Conservation (phyloP, 2,329 filamentous ascomycete species). For the Pyrenochaeta sp. region DNA sequence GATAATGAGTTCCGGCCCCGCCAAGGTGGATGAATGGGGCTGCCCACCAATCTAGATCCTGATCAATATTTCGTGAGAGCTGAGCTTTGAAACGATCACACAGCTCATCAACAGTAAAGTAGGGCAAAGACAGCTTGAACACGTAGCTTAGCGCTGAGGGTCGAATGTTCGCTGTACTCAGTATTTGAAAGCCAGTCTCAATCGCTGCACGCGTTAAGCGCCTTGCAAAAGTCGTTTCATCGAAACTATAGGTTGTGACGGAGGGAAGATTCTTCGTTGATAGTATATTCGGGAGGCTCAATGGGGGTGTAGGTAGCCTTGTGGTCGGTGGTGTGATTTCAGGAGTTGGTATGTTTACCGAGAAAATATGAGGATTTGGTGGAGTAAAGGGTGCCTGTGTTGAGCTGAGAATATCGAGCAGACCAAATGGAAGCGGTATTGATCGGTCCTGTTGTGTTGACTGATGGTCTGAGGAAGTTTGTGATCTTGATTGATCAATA, state of each 20-base stretch:
- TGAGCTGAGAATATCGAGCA: constrained; percentile 36
- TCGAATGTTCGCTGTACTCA: constrained; percentile 55
- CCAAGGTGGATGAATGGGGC: constrained; percentile 73
- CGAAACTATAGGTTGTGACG: constrained; percentile 66
- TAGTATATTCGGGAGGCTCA: constrained; percentile 9
- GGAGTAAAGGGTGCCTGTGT: constrained; percentile 22
- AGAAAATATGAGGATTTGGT: constrained; percentile 27
- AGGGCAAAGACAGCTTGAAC: constrained; percentile 75
- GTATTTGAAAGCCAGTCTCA: constrained; percentile 69
- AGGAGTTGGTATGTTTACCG: constrained; percentile 35
- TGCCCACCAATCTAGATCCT: constrained; percentile 66
- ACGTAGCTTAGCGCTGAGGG: constrained; percentile 54
- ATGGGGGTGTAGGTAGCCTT: constrained; percentile 32
- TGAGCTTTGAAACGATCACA: constrained; percentile 50
- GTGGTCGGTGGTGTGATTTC: constrained; percentile 35
- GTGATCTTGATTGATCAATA: constrained; percentile 29
- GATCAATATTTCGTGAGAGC: constrained; percentile 50
- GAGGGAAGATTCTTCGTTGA: constrained; percentile 42
- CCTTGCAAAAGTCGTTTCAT: constrained; percentile 74
- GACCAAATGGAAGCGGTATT: constrained; percentile 39
- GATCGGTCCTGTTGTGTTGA: constrained; percentile 6
- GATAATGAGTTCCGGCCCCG: constrained; percentile 73
- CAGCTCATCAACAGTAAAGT: constrained; percentile 55
- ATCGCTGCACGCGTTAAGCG: constrained; percentile 72
- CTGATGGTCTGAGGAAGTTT: constrained; percentile 6